phyloP scores from a whole-genome alignment of 2,329 filamentous ascomycete genomes.

The Colletotrichum tofieldiae region DNA sequence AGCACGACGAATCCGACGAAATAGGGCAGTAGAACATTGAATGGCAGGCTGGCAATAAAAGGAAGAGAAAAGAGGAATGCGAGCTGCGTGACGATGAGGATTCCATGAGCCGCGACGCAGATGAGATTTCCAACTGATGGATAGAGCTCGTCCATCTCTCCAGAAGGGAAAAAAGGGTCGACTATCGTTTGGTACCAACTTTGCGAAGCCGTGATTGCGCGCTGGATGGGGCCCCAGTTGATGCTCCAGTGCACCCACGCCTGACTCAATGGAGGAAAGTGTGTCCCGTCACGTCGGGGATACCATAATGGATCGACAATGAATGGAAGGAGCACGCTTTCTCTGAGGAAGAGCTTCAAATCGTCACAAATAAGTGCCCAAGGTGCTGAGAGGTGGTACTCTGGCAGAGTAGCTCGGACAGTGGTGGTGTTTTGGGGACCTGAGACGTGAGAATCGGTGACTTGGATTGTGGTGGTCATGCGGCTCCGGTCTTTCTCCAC shows the following conservation, averaged over 20 bases:
- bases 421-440: not conserved
- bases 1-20: slow-evolving; percentile 61
- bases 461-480: not conserved
- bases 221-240: not conserved
- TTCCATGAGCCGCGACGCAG: slow-evolving; percentile 70
- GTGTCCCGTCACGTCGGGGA: not conserved
- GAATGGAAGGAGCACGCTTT: not conserved
- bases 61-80: slow-evolving; percentile 73
- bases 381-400: slow-evolving; percentile 32
- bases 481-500: not conserved
- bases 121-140: slow-evolving; percentile 70
- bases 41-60: slow-evolving; percentile 58
- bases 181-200: slow-evolving; percentile 4
- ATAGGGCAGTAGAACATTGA: slow-evolving; percentile 62
- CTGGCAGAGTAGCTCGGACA: slow-evolving; percentile 7
- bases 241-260: slow-evolving; percentile 3
- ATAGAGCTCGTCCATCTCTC: slow-evolving; percentile 75
- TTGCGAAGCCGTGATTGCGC: not conserved
- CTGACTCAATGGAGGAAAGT: not conserved
- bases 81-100: slow-evolving; percentile 73
- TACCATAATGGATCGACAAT: slow-evolving; percentile 23
- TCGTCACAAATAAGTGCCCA: slow-evolving; percentile 36
- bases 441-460: not conserved
- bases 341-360: slow-evolving; percentile 24
- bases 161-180: slow-evolving; percentile 58